A percentile compares a stretch with the other conserved stretches of the same genome.
Evolutionary conservation across 495 filamentous ascomycete species (phyloP).

Genomic region (Cercophora newfieldiana): DNA sequence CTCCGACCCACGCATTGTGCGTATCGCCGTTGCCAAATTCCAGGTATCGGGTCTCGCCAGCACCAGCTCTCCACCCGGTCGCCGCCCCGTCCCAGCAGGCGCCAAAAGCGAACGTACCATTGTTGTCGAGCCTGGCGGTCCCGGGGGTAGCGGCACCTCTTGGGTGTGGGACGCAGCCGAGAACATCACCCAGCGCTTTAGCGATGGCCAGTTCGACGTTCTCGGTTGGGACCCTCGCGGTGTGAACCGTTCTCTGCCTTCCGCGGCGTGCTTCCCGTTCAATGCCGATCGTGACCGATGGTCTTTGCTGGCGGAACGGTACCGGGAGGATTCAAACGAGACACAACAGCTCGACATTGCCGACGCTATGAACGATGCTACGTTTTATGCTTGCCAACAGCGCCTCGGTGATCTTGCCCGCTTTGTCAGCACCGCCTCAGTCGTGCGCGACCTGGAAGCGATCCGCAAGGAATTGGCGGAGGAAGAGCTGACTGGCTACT

Average conservation of each 20-base stretch:
- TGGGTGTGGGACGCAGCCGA: conserved; percentile 41
- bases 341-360: conserved; percentile 41
- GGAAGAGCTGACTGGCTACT: conserved; percentile 60
- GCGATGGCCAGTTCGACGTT: conserved; percentile 47
- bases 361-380: conserved; percentile 44
- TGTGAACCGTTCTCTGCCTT: conserved; percentile 52
- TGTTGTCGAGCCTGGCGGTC: conserved; percentile 49
- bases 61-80: conserved; percentile 13
- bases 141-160: conserved; percentile 46
- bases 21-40: conserved; percentile 48
- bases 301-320: conserved; percentile 39
- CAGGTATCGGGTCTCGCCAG: conserved; percentile 46
- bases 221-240: conserved; percentile 60
- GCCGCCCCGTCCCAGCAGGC: conserved; percentile 22
- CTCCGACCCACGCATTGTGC: conserved; percentile 41
- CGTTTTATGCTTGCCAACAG: conserved; percentile 45
- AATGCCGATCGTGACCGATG: conserved; percentile 45
- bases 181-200: conserved; percentile 39
- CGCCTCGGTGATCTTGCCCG: conserved; percentile 42
- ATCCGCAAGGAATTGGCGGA: conserved; percentile 51
- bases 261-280: conserved; percentile 51
- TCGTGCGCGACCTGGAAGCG: conserved; percentile 51
- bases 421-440: conserved; percentile 45
- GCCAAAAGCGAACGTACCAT: conserved; percentile 48
- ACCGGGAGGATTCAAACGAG: conserved; percentile 36